phyloP scores from a whole-genome alignment of 139 green algal species.

The Micractinium sp. region DNA sequence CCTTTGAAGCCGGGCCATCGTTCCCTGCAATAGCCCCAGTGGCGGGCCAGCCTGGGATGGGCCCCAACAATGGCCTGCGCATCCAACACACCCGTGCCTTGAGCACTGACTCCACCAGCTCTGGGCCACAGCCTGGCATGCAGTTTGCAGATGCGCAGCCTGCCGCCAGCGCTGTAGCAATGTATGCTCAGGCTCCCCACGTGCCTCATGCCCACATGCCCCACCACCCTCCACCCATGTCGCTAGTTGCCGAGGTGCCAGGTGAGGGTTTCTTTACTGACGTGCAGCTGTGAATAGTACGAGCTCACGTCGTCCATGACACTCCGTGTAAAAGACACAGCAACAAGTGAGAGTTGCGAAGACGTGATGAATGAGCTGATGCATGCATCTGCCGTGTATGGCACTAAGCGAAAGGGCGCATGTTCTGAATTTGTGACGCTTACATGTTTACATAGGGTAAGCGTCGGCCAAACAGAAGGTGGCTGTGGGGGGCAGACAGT shows the following conservation, averaged over 20 bases:
- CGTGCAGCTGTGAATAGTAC: neutral
- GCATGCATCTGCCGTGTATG: too few relatives aligned
- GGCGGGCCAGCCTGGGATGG: neutral
- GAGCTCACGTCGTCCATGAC: too few relatives aligned
- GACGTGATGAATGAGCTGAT: too few relatives aligned
- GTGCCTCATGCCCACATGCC: neutral
- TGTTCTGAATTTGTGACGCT: too few relatives aligned
- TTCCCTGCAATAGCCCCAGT: neutral
- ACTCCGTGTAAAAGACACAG: too few relatives aligned
- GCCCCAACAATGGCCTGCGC: neutral
- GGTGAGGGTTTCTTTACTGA: neutral
- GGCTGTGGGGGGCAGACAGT: too few relatives aligned
- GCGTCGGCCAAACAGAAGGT: too few relatives aligned
- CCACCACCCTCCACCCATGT: neutral
- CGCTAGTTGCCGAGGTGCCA: neutral
- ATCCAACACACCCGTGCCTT: neutral
- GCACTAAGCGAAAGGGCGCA: too few relatives aligned
- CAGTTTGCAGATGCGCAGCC: neutral
- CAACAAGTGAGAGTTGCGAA: too few relatives aligned
- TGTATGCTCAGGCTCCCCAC: neutral
- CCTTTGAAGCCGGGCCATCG: neutral
- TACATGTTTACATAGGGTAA: too few relatives aligned
- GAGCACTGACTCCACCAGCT: neutral
- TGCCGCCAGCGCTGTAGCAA: neutral
- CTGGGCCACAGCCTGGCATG: neutral